Evolutionary conservation across 1,284 basidiomycete species (phyloP).

Genomic region (Tilletia caries): DNA sequence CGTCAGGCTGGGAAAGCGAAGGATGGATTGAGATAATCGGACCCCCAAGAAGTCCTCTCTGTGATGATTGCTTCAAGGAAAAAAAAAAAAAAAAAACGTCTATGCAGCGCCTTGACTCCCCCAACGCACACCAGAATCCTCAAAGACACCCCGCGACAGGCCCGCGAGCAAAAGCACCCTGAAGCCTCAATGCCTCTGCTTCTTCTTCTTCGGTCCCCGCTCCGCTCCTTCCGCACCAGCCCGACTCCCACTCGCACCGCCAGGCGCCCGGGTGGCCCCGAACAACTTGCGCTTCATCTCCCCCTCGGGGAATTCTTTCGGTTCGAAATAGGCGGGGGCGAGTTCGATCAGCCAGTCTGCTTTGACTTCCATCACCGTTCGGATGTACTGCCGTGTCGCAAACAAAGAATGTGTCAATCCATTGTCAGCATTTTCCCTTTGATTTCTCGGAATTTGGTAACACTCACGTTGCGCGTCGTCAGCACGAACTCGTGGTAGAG

Average conservation of each 20-base stretch:
- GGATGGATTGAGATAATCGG: too few relatives aligned
- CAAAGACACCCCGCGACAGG: too few relatives aligned
- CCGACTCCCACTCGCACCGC: background rate
- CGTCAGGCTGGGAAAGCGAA: too few relatives aligned
- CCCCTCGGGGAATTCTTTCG: constrained; percentile 64
- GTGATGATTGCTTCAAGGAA: too few relatives aligned
- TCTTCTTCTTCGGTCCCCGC: constrained; percentile 8
- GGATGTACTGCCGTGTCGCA: constrained; percentile 63
- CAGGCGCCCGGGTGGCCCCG: background rate
- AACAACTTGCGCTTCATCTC: constrained; percentile 64
- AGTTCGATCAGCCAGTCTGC: constrained; percentile 88
- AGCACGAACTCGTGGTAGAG: constrained; percentile 94
- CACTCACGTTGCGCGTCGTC: constrained; percentile 70
- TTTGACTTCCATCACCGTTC: constrained; percentile 83
- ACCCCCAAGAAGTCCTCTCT: too few relatives aligned
- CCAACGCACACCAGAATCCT: too few relatives aligned
- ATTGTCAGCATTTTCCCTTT: background rate
- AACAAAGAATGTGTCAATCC: background rate
- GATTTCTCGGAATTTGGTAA: too few relatives aligned
- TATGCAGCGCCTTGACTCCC: too few relatives aligned
- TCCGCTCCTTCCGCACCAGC: background rate
- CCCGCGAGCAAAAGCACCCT: too few relatives aligned
- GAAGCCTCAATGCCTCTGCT: constrained; percentile 3
- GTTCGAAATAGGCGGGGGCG: constrained; percentile 75
- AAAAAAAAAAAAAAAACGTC: too few relatives aligned